Percentiles rank a stretch among this genome's conserved stretches.
Evolutionary conservation across 108 stramenopile species (phyloP).

Genomic region (Skeletonema costatum): DNA sequence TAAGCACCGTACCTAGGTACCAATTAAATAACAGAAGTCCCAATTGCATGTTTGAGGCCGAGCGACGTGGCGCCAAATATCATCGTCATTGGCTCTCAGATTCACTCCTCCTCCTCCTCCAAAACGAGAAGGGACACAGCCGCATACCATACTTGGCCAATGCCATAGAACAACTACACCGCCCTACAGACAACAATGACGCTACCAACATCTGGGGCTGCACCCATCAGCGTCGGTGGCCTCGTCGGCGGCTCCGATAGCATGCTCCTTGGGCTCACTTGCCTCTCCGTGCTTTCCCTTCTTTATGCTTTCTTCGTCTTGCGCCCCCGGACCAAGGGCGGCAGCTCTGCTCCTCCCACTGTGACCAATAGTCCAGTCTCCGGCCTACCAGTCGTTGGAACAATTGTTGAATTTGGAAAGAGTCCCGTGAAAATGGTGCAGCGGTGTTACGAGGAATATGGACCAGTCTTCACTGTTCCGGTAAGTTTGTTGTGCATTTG

Average conservation of each 20-base stretch:
- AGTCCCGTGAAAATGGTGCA: conserved; percentile 92
- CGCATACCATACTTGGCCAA: too few relatives aligned
- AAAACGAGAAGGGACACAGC: too few relatives aligned
- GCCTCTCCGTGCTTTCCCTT: conserved; percentile 21
- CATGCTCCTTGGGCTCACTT: conserved; percentile 17
- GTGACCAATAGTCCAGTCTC: conserved; percentile 61
- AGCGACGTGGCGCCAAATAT: too few relatives aligned
- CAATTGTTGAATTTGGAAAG: conserved; percentile 85
- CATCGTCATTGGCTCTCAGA: too few relatives aligned
- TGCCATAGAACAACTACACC: too few relatives aligned
- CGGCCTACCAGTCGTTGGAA: conserved; percentile 78
- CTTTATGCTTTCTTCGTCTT: conserved; percentile 34
- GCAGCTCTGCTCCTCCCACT: conserved; percentile 65
- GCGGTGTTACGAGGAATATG: conserved; percentile 85
- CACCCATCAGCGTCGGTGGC: neutral
- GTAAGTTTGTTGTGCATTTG: conserved; percentile 50
- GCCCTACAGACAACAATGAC: neutral
- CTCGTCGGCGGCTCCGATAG: conserved; percentile 12
- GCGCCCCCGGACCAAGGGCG: conserved; percentile 53
- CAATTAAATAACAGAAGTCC: too few relatives aligned
- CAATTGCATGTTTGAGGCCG: too few relatives aligned
- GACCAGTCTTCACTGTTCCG: conserved; percentile 91
- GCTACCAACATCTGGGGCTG: conserved; percentile 6
- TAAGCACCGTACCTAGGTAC: too few relatives aligned
- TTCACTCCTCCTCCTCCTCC: too few relatives aligned